Evolutionary conservation across 2,329 filamentous ascomycete genomes (phyloP).

Genomic region (Aureobasidium sp.): DNA sequence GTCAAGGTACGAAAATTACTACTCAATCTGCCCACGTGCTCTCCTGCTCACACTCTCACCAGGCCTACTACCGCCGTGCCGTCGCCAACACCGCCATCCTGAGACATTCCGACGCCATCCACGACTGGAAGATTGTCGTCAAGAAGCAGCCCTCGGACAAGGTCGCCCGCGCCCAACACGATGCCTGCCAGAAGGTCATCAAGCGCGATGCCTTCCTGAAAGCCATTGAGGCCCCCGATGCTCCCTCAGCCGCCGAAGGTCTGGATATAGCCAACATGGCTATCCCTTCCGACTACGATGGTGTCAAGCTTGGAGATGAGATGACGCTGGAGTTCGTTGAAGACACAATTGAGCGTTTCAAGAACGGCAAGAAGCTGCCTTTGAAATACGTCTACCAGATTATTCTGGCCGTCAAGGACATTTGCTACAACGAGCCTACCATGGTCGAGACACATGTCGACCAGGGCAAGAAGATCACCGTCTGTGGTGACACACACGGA

Average conservation of each 20-base stretch:
- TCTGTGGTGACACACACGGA: constrained; percentile 92
- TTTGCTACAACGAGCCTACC: constrained; percentile 86
- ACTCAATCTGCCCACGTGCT: background rate
- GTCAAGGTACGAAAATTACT: constrained; percentile 60
- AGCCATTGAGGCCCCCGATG: constrained; percentile 88
- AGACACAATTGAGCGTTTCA: constrained; percentile 95
- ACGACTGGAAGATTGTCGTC: constrained; percentile 87
- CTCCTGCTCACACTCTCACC: background rate
- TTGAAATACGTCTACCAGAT: constrained; percentile 98
- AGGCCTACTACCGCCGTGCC: constrained; percentile 85
- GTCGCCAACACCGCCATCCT: constrained; percentile 88
- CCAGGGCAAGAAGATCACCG: constrained; percentile 72
- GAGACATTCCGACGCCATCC: constrained; percentile 76
- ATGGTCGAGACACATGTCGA: constrained; percentile 92
- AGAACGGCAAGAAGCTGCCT: constrained; percentile 89
- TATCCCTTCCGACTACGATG: constrained; percentile 81
- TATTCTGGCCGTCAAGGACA: constrained; percentile 77
- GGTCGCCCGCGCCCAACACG: constrained; percentile 81
- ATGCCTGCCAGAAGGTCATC: constrained; percentile 91
- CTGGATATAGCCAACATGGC: constrained; percentile 80
- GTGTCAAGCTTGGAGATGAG: constrained; percentile 64
- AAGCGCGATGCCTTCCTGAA: constrained; percentile 88
- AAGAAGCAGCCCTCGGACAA: constrained; percentile 82
- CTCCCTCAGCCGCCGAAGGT: constrained; percentile 84
- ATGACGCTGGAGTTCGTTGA: constrained; percentile 98